Base-by-base conservation (phyloP, 371 early-diverging fungal species). In the Mortierella polycephala region DNA sequence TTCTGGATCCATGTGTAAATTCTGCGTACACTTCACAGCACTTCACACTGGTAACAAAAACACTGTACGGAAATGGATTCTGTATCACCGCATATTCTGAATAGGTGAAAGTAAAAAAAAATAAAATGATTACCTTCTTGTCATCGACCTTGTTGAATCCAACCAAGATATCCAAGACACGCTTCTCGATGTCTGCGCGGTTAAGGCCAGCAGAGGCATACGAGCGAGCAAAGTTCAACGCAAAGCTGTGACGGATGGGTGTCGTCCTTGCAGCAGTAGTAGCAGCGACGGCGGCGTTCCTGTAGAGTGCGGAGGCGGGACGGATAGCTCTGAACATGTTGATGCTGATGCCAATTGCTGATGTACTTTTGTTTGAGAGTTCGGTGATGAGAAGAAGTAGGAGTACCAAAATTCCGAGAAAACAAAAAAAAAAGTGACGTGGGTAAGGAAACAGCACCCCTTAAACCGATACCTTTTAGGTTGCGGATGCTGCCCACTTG, bases 121-220 rank as follows among this genome's bases (percentile, higher is more conserved):
- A 30, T 83, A 30, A 4, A 23, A 20, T 41, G 63, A 30, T 83
- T 91, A 98, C 98, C 93, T 97, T 96, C 75, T 82, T 81, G 44
- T 85, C 81, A 70, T 96, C 93, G 76, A 98, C 93, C 89, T 98
- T 98, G 81, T 96, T 97, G 83, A 97, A 98, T 74, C 94, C 96
- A 75, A 86, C 88, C 74, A 98, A 82, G 55, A 98, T 87, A 54
- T 93, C 90, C 75, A 97, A 82, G 68, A 97, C 92, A 71, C 98
- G 88, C 81, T 87, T 84, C 86, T 96, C 92, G 71, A 97, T 86
- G 62, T 86, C 85, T 42, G 81, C 67, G 59, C 85, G 87, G 64
- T 84, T 58, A n/a, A 91, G 85, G 39, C 68, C 68, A 40, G 87
- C 87, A 52, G 81, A 88, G 23, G 86, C 86, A 83, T 93, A 93